phyloP scores from a whole-genome alignment of 495 filamentous ascomycete species.

The Daldinia concentrica region DNA sequence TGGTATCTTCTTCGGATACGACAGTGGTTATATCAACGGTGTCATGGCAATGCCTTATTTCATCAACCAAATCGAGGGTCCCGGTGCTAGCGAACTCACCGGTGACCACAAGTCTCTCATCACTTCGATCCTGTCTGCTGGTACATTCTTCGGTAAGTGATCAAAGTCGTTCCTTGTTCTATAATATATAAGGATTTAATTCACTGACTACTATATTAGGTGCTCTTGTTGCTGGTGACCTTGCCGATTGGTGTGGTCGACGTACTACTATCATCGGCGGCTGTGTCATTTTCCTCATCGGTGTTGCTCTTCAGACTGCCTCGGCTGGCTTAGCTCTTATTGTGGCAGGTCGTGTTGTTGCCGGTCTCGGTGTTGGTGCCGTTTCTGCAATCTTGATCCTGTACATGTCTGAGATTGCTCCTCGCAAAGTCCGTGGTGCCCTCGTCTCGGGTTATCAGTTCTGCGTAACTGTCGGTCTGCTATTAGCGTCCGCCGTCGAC shows the following conservation, averaged over 20 bases:
- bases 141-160: slow-evolving; percentile 71
- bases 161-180: neutral
- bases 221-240: slow-evolving; percentile 72
- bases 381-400: slow-evolving; percentile 78
- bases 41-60: slow-evolving; percentile 64
- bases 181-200: neutral
- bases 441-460: slow-evolving; percentile 81
- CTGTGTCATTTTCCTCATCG: slow-evolving; percentile 70
- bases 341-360: slow-evolving; percentile 74
- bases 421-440: slow-evolving; percentile 76
- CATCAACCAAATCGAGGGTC: slow-evolving; percentile 55
- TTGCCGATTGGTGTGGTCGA: slow-evolving; percentile 75
- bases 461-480: slow-evolving; percentile 76
- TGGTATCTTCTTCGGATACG: slow-evolving; percentile 74
- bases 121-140: slow-evolving; percentile 76
- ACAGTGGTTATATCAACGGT: slow-evolving; percentile 71
- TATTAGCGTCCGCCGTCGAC: slow-evolving; percentile 76
- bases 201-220: slow-evolving; percentile 41
- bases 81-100: slow-evolving; percentile 38
- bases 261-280: slow-evolving; percentile 73
- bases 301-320: slow-evolving; percentile 67
- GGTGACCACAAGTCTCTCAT: slow-evolving; percentile 66
- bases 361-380: slow-evolving; percentile 78
- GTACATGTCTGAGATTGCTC: slow-evolving; percentile 77
- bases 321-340: slow-evolving; percentile 59